Conservation (phyloP, 768 basidiomycete species). For the Solioccasus polychromus region DNA sequence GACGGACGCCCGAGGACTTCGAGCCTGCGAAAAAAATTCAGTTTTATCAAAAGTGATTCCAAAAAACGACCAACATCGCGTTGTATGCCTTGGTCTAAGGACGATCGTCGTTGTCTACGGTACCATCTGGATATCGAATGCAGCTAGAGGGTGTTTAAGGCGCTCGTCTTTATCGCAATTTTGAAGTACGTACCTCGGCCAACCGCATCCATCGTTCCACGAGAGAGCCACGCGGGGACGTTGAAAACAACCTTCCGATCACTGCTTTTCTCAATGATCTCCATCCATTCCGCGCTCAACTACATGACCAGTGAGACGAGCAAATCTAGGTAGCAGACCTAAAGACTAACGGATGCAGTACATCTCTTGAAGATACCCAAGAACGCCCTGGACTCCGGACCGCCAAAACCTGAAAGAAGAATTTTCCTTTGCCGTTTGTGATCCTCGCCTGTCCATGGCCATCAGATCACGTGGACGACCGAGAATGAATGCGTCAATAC, state of each 20-base stretch:
- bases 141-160: constrained; percentile 27
- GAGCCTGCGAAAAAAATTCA: constrained; percentile 17
- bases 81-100: too few species aligned
- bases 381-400: constrained; percentile 48
- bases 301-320: background rate
- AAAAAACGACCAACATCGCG: too few species aligned
- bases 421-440: constrained; percentile 55
- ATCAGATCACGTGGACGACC: background rate
- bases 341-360: constrained; percentile 23
- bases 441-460: constrained; percentile 30
- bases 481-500: constrained; percentile 19
- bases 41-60: background rate
- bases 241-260: constrained; percentile 20
- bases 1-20: constrained; percentile 21
- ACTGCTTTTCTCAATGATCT: constrained; percentile 9
- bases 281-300: constrained; percentile 25
- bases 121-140: constrained; percentile 54
- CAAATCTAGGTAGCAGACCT: background rate
- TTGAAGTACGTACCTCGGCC: constrained; percentile 38
- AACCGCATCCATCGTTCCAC: constrained; percentile 49
- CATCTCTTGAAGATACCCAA: constrained; percentile 46
- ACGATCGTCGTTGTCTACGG: too few species aligned
- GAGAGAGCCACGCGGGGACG: constrained; percentile 33
- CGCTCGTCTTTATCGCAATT: background rate
- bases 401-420: constrained; percentile 55